Percentiles rank a stretch among this genome's conserved stretches.
Conservation (phyloP, 208 protist species). For the Trypanosoma scelopori region DNA sequence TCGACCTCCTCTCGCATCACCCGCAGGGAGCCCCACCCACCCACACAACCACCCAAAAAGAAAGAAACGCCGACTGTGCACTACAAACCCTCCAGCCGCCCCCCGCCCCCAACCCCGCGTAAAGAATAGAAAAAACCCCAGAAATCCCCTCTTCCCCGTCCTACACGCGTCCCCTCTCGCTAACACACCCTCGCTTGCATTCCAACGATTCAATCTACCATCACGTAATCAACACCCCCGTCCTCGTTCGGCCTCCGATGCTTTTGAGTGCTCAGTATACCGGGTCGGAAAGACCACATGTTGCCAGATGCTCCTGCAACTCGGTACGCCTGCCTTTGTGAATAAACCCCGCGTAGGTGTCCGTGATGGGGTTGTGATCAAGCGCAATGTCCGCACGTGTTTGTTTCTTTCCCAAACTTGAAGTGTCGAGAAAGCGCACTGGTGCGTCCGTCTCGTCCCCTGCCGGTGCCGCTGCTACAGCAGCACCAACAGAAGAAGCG, state of each 20-base stretch:
- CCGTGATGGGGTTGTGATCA: conserved; percentile 62
- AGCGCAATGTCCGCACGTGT: conserved; percentile 49
- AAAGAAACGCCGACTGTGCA: no score
- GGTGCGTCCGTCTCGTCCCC: background rate
- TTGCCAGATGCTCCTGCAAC: conserved; percentile 36
- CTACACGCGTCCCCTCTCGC: no score
- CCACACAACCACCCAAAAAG: no score
- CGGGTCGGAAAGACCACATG: conserved; percentile 52
- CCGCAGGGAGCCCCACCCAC: no score
- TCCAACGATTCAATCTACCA: background rate
- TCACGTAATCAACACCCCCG: conserved; percentile 1
- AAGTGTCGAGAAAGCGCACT: conserved; percentile 9
- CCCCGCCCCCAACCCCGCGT: no score
- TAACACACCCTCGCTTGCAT: no score
- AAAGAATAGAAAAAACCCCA: no score
- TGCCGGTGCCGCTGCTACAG: background rate
- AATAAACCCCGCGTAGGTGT: conserved; percentile 51
- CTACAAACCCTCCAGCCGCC: no score
- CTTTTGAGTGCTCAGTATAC: conserved; percentile 35
- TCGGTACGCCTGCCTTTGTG: conserved; percentile 33
- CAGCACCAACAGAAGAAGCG: background rate
- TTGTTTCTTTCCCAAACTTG: conserved; percentile 15
- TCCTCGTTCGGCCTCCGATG: conserved; percentile 3
- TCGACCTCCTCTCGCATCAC: no score
- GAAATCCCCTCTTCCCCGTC: no score